These are phyloP conservation scores for Colletotrichum agaves DNA, from an alignment of 2,329 filamentous ascomycete genomes.

Conservation along the genomic window DNA sequence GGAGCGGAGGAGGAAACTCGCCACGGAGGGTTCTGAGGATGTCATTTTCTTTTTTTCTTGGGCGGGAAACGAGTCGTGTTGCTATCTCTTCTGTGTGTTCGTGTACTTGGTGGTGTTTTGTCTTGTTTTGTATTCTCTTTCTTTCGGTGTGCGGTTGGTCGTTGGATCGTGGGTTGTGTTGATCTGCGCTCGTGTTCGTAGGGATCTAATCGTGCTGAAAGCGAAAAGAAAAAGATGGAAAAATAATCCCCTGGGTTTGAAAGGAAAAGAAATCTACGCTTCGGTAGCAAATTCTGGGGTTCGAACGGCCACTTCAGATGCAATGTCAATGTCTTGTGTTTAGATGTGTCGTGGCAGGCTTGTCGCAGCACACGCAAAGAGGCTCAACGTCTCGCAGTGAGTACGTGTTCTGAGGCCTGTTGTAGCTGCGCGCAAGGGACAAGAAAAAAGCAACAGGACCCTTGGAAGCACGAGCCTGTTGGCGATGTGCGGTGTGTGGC, in stretches of 20 bases:
- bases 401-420: not conserved
- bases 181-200: no score
- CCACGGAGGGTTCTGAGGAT: constrained; percentile 42
- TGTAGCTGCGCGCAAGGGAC: constrained; percentile 1
- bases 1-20: constrained; percentile 49
- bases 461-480: constrained; percentile 19
- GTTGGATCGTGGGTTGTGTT: not conserved
- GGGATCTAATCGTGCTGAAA: no score
- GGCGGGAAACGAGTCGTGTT: no score
- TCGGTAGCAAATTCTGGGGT: not conserved
- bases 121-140: not conserved
- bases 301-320: not conserved
- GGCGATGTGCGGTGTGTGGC: constrained; percentile 15
- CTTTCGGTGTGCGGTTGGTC: not conserved
- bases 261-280: not conserved
- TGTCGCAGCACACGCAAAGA: not conserved
- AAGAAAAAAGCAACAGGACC: constrained; percentile 1
- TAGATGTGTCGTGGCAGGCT: not conserved
- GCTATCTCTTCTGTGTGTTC: not conserved
- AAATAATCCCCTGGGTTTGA: not conserved
- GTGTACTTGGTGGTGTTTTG: not conserved
- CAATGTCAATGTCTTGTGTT: not conserved
- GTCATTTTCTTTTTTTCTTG: constrained; percentile 43
- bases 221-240: not conserved
- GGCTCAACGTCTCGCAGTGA: constrained; percentile 3